Evolutionary conservation across 305 asterid genomes (phyloP), one percentile per base, ranked within the genome.

Genomic region (Solanum hybrid): DNA sequence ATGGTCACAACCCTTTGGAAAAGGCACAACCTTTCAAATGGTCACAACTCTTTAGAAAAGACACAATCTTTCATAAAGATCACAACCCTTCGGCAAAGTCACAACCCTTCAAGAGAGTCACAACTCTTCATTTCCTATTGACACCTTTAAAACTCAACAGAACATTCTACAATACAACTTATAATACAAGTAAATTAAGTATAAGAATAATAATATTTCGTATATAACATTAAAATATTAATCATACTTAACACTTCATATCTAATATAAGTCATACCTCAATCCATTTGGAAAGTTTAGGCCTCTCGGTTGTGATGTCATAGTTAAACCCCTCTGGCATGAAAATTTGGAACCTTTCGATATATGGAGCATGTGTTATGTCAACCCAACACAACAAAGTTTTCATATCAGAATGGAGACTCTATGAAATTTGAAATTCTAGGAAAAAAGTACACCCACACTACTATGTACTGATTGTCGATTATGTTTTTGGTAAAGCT

Each of bases 241-340:
- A n/a, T 40, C 64, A 51, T 91, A 95, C 96, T 71, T 71, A 5
- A 29, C 11, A 29, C 24, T 75, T 0, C 5, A 10, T 77, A 31
- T 34, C 24, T 78, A 79, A 35, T 37, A 51, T 29, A 10, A 51
- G 17, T 56, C 11, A 71, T 91, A 95, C 96, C 95, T 94, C 94
- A 40, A 94, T 89, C 96, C 95, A 96, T 77, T 90, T 86, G 29
- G 97, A 94, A 79, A 96, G 90, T 64, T 94, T 93, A 79, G 96
- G 98, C 90, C 97, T 94, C 91, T 94, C 95, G 4, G 94, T 66
- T 76, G 94, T 93, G 31, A 95, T 88, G 86, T 95, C 97, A 85
- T 94, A 90, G 72, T 93, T 89, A 92, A 92, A 93, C 72, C 72
- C 91, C 13, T 90, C 92, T 56, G 82, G 71, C 9, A 94, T 64